Conservation (phyloP, 768 basidiomycete genomes). For the Pulveroboletus sp. region DNA sequence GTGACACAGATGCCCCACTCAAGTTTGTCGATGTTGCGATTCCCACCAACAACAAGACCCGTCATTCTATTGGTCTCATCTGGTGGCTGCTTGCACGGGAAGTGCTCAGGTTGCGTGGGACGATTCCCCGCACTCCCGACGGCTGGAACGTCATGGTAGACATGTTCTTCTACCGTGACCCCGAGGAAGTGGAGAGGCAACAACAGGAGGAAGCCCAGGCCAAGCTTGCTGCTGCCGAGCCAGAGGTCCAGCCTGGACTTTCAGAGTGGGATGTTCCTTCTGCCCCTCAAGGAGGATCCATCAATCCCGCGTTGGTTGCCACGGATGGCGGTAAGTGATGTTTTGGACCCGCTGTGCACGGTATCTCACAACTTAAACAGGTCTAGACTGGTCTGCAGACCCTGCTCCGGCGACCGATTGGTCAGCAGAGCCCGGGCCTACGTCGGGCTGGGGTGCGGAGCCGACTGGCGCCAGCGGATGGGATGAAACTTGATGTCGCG, state of each 20-base stretch:
- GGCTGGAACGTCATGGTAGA: constrained; percentile 99
- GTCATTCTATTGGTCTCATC: constrained; percentile 93
- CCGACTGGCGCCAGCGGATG: constrained; percentile 23
- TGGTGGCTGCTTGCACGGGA: constrained; percentile 99
- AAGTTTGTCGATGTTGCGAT: constrained; percentile 98
- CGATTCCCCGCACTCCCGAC: constrained; percentile 85
- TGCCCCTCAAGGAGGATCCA: constrained; percentile 63
- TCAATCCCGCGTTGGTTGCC: constrained; percentile 75
- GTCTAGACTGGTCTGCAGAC: constrained; percentile 85
- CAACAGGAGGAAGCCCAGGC: constrained; percentile 91
- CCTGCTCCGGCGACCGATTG: constrained; percentile 66
- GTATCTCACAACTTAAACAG: constrained; percentile 31
- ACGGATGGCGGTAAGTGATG: constrained; percentile 51
- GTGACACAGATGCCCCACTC: constrained; percentile 97
- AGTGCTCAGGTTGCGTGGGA: constrained; percentile 92
- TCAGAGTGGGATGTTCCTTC: constrained; percentile 76
- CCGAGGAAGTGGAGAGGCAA: constrained; percentile 98
- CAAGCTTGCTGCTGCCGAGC: constrained; percentile 63
- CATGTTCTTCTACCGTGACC: constrained; percentile 99
- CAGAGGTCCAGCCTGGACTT: constrained; percentile 48
- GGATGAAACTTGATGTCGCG: constrained; percentile 19
- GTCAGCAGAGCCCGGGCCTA: constrained; percentile 74
- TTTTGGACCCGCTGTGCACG: not conserved
- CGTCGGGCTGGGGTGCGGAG: constrained; percentile 36
- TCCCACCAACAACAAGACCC: constrained; percentile 99